Conservation (phyloP, 2,329 filamentous ascomycete genomes). For the Scytalidium lignicola region DNA sequence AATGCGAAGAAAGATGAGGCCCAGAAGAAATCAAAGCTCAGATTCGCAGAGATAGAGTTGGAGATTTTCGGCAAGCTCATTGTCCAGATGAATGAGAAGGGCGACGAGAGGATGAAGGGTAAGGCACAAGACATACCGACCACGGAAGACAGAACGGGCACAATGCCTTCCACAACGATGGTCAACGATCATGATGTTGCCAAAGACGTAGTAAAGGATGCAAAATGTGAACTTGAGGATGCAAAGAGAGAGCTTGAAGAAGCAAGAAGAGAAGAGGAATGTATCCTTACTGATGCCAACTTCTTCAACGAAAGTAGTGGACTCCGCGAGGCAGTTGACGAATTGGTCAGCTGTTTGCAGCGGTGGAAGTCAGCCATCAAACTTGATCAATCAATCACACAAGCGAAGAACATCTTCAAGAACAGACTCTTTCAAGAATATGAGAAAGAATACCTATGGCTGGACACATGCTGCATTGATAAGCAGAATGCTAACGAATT, state of each 20-base stretch:
- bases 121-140: no score
- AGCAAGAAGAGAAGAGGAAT: neutral
- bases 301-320: slow-evolving; percentile 17
- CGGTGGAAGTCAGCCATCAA: slow-evolving; percentile 25
- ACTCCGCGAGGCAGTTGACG: slow-evolving; percentile 24
- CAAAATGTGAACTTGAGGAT: neutral
- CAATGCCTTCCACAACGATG: neutral
- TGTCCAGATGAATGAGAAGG: no score
- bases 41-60: no score
- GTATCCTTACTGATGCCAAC: slow-evolving; percentile 6
- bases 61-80: no score
- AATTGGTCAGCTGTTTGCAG: slow-evolving; percentile 17
- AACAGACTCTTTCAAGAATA: slow-evolving; percentile 20
- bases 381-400: slow-evolving; percentile 19
- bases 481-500: slow-evolving; percentile 26
- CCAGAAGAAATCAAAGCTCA: no score
- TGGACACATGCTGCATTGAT: slow-evolving; percentile 30
- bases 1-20: no score
- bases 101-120: no score
- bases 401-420: slow-evolving; percentile 22
- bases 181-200: neutral
- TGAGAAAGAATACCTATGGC: slow-evolving; percentile 27
- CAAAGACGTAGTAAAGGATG: neutral
- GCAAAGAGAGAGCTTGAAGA: neutral
- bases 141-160: no score